Base-by-base conservation (phyloP, 805 yeast species). In the Saccharomycopsis sp. region DNA sequence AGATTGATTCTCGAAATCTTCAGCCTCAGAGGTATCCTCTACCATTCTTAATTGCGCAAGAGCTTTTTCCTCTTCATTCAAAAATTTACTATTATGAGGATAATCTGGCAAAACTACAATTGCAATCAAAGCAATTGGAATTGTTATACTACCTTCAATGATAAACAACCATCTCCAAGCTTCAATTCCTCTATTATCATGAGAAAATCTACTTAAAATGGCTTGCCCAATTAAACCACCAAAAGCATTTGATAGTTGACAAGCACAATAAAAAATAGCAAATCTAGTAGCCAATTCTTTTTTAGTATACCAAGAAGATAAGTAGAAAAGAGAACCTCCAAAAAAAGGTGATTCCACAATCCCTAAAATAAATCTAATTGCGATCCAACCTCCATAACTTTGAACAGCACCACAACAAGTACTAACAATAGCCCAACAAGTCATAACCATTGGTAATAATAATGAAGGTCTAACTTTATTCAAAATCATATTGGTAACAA, bases 201-300 rank as follows among this genome's bases (percentile, higher is more conserved):
- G 17, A 18, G 30, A 26, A 26, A 43, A 43, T 15, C 47, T 20
- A 27, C 56, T 52, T 6, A 65, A 53, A 36, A 74, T 60, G 17
- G 71, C 77, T 43, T 61, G 65, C 0, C 69, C 66, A 21, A 71
- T 60, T 19, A 70, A 54, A n/a, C 80, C 79, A 38, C 76, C 75
- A 52, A 74, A 70, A 1, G 75, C 74, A 32, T 74, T 69, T 6
- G 77, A 67, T 30, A 74, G 52, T 42, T 73, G 69, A 8, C 79
- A 70, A 21, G 74, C 67, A 26, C 69, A 61, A 51, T 72, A 72
- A 34, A 74, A 63, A 40, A 64, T 62, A 4, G 74, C 65, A 45
- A 68, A 58, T 35, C 78, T 58, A 20, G 62, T 56, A 1, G 72
- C 73, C 44, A 68, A 62, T 49, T 72, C 76, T 36, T 61, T 58